Conservation (phyloP, 2,329 filamentous ascomycete genomes). For the Colletotrichum truncatum region DNA sequence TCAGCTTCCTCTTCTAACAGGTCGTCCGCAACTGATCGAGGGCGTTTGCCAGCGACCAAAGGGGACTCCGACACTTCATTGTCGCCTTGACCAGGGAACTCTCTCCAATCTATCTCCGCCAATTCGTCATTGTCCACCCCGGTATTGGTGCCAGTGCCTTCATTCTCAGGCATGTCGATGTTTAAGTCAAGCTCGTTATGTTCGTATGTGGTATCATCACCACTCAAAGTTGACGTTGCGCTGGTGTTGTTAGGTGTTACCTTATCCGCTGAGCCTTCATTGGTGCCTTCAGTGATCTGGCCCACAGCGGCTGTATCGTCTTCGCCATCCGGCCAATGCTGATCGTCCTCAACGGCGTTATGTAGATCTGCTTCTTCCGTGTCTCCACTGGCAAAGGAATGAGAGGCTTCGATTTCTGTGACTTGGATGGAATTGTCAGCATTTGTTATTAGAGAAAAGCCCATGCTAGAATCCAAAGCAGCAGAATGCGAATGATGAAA, state of each 20-base stretch:
- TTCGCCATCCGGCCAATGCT: slow-evolving; percentile 6
- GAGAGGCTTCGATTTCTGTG: slow-evolving; percentile 33
- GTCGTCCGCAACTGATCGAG: slow-evolving; percentile 35
- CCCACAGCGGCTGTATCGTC: not conserved
- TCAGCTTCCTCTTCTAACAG: slow-evolving; percentile 32
- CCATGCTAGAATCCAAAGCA: slow-evolving; percentile 31
- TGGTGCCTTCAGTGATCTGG: not conserved
- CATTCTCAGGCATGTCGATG: slow-evolving; percentile 25
- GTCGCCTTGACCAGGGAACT: slow-evolving; percentile 33
- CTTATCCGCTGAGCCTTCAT: slow-evolving; percentile 17
- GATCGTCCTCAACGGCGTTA: not conserved
- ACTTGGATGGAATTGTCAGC: slow-evolving; percentile 38
- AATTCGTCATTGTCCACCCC: slow-evolving; percentile 17
- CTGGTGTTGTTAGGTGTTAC: slow-evolving; percentile 35
- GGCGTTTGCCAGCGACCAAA: slow-evolving; percentile 32
- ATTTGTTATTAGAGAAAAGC: slow-evolving; percentile 33
- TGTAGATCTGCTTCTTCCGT: slow-evolving; percentile 1
- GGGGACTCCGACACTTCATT: slow-evolving; percentile 22
- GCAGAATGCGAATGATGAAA: slow-evolving; percentile 21
- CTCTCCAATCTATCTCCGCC: slow-evolving; percentile 38
- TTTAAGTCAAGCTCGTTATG: slow-evolving; percentile 43
- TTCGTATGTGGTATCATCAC: slow-evolving; percentile 39
- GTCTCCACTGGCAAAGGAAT: slow-evolving; percentile 38
- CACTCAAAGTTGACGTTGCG: slow-evolving; percentile 43
- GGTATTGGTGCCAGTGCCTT: not conserved